These are phyloP conservation scores for Paraurostyla sp. DNA, from an alignment of 73 alveolate genomes.

Conservation along the genomic window DNA sequence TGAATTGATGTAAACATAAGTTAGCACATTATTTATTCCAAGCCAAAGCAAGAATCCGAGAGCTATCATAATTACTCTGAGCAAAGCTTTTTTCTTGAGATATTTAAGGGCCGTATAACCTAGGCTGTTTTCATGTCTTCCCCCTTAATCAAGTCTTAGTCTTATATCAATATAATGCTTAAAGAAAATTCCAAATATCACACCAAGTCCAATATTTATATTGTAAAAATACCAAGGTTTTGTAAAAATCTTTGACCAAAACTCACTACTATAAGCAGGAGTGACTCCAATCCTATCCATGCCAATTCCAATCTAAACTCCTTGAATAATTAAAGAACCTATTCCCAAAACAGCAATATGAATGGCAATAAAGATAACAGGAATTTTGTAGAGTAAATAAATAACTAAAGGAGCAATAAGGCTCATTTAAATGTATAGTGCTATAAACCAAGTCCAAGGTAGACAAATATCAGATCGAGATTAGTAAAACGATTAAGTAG, in stretches of 20 bases:
- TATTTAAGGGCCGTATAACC: slow-evolving; percentile 13
- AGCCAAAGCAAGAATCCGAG: slow-evolving; percentile 7
- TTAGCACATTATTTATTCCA: neutral
- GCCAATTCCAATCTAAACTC: slow-evolving; percentile 16
- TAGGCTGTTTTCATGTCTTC: slow-evolving; percentile 31
- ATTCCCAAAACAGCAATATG: slow-evolving; percentile 1
- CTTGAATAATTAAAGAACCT: neutral
- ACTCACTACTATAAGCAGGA: neutral
- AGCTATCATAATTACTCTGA: neutral
- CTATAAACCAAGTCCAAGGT: slow-evolving; percentile 59
- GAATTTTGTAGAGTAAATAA: neutral
- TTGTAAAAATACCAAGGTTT: slow-evolving; percentile 28
- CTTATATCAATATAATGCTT: slow-evolving; percentile 3
- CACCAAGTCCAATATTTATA: slow-evolving; percentile 40
- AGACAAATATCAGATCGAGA: neutral
- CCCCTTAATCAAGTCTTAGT: slow-evolving; percentile 41
- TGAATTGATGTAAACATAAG: neutral
- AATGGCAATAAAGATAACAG: slow-evolving; percentile 4
- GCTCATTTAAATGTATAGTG: neutral
- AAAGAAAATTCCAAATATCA: slow-evolving; percentile 31
- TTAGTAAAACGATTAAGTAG: no score
- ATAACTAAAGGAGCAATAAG: slow-evolving; percentile 18
- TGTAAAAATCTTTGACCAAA: slow-evolving; percentile 19
- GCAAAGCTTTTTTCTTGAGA: slow-evolving; percentile 5
- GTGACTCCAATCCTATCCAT: neutral